Evolutionary conservation across 129 eudicot species (phyloP), one percentile per base, ranked within the genome.

Genomic region (Glebionis coronaria): DNA sequence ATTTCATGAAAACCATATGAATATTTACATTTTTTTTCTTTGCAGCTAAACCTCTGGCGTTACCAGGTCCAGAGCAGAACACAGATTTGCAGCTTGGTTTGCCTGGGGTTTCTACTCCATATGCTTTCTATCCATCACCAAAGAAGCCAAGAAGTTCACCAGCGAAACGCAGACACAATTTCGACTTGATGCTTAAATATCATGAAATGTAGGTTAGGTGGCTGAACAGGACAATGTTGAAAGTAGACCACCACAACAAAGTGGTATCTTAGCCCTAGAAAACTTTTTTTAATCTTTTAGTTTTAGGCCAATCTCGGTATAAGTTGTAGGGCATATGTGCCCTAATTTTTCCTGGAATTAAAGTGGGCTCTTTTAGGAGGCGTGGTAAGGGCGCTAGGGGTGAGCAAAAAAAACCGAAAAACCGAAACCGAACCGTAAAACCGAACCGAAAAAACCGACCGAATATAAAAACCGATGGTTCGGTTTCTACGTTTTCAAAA

Each of bases 51-150:
- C 79, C 81, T 14, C 18, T 82, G 72, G 45, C 86, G 1, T 80
- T 83, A 84, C 71, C 44, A 9, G 76, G 72, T 73, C 84, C 90
- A 27, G 60, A 74, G n/a, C 83, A 74, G 51, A 52, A 68, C 70
- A 53, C 75, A 47, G 64, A 73, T 52, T 80, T 80, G 65, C 84
- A 52, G 74, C 80, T 79, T 25, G 81, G 70, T 52, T 50, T 74
- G 66, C 88, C 82, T 52, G 69, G 77, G 23, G 58, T 64, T 62
- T 53, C 60, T 42, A 38, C 73, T 71, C 76, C 68, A 4, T 62
- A 19, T 3, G 27, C 49, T 15, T 58, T 18, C 46, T 35, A 45
- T 49, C 60, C 80, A 8, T 10, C 40, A 5, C 50, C 54, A 60
- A 75, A 75, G 51, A 60, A 28, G 68, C 57, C 80, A 75, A 75